Base-by-base conservation (phyloP, 352 stramenopile species). In the Pythium scleroteichum region DNA sequence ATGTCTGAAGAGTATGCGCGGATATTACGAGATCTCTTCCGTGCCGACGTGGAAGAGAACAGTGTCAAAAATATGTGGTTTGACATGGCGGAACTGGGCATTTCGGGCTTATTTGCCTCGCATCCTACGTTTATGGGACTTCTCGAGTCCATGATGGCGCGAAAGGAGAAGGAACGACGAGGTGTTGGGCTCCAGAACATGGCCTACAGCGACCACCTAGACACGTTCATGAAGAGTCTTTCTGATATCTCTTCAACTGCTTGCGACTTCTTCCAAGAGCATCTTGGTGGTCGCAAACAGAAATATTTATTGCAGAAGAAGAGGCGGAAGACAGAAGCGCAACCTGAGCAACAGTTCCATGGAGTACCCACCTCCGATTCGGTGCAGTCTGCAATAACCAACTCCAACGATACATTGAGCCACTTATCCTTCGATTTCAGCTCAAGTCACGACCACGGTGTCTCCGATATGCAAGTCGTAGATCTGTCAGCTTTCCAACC, bases 151-250 rank as follows among this genome's bases (percentile, higher is more conserved):
- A 90, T 94, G 75, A 72, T 87, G 22, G 71, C 69, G n/a, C 64
- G 87, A 12, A 92, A 90, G 46, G 77, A 92, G 49, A 94, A 94
- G 60, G 75, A 92, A 48, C 68, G 76, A 3, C 84, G 84, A 23
- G 82, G 84, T 8, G 82, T 94, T 7, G 84, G 84, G 0, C 61
- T 90, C 53, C 85, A 94, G 64, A 94, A 94, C 61, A 94, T 94
- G 85, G 71, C 51, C 19, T 91, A 90, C 61, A 90, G 69, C 35
- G 64, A 79, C 27, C 69, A 75, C 22, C 64, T 94, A 14, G 80
- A 94, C 59, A 54, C 66, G 4, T 94, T 92, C 53, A 85, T 91
- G 78, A 71, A 71, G 9, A 72, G 77, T 9, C 53, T 94, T 2
- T 71, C 72, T 1, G 76, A 82, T 17, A 56, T 91, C 40, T 91